Conservation (phyloP, 257 asterid species). For the Paraleonurus japonicus region DNA sequence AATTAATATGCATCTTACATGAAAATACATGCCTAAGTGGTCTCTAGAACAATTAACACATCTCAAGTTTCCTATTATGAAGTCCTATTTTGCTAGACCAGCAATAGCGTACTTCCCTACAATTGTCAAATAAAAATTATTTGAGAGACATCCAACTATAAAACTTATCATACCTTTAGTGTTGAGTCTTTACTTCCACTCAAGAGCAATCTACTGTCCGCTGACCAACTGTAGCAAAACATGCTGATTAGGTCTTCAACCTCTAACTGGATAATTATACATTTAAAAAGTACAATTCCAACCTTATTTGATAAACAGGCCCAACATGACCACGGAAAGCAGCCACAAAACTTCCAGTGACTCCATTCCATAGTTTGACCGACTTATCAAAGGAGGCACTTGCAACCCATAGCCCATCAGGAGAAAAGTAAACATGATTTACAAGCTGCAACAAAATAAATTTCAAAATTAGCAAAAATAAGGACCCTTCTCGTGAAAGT, state of each 20-base stretch:
- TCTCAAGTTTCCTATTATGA: background rate
- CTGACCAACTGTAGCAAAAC: constrained; percentile 81
- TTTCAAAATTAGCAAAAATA: constrained; percentile 1
- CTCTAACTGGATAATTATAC: constrained; percentile 2
- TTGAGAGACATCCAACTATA: background rate
- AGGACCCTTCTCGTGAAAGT: background rate
- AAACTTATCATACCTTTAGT: constrained; percentile 55
- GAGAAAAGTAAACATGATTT: constrained; percentile 94
- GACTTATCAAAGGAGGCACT: constrained; percentile 98
- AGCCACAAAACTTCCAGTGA: constrained; percentile 82
- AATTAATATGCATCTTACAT: background rate
- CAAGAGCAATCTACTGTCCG: constrained; percentile 89
- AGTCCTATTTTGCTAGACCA: background rate
- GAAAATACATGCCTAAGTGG: background rate
- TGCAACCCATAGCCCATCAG: constrained; percentile 94
- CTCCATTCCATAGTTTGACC: constrained; percentile 92
- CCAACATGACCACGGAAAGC: constrained; percentile 96
- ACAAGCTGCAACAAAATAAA: constrained; percentile 61
- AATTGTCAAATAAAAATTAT: background rate
- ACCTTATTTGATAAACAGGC: constrained; percentile 97
- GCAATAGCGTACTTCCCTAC: background rate
- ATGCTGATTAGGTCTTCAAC: constrained; percentile 16
- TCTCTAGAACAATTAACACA: background rate
- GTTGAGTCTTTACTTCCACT: constrained; percentile 99
- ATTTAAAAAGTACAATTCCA: constrained; percentile 19